Conservation (phyloP, 164 flowering plant genomes). For the Berberis thunbergii region DNA sequence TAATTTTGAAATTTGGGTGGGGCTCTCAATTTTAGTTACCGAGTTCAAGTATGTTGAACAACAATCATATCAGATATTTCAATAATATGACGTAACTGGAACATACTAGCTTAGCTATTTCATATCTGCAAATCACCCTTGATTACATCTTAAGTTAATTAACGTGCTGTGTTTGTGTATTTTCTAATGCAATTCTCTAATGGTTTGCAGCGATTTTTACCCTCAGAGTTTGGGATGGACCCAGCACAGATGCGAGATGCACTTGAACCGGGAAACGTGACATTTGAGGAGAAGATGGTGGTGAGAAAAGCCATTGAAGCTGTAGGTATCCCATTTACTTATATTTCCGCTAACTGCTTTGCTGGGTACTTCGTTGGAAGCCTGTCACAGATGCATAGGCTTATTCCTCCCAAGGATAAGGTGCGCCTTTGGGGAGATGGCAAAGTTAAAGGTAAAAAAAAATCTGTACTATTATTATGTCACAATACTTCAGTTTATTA, state of each 20-base stretch:
- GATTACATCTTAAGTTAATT: no score
- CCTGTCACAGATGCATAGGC: conserved; percentile 24
- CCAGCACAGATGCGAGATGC: conserved; percentile 37
- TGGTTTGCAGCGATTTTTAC: conserved; percentile 32
- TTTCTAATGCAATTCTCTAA: no score
- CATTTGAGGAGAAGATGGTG: conserved; percentile 42
- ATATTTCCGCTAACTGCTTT: conserved; percentile 37
- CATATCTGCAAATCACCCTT: no score
- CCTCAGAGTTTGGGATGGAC: conserved; percentile 43
- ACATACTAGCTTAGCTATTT: no score
- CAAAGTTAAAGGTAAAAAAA: conserved; percentile 23
- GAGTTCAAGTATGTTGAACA: no score
- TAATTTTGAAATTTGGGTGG: no score
- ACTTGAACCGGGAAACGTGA: conserved; percentile 34
- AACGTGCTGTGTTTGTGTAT: no score
- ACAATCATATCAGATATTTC: no score
- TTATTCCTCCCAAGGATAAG: conserved; percentile 25
- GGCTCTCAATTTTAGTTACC: no score
- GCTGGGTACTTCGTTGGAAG: conserved; percentile 38
- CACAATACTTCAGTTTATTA: no score
- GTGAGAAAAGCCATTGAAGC: conserved; percentile 37
- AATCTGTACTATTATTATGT: not conserved
- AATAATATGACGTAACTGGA: no score
- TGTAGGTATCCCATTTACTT: conserved; percentile 30
- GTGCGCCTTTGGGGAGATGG: conserved; percentile 31